A percentile compares a stretch with the other conserved stretches of the same genome.
phyloP scores from a whole-genome alignment of 805 yeast species.

The Cyberlindnera suaveolens region DNA sequence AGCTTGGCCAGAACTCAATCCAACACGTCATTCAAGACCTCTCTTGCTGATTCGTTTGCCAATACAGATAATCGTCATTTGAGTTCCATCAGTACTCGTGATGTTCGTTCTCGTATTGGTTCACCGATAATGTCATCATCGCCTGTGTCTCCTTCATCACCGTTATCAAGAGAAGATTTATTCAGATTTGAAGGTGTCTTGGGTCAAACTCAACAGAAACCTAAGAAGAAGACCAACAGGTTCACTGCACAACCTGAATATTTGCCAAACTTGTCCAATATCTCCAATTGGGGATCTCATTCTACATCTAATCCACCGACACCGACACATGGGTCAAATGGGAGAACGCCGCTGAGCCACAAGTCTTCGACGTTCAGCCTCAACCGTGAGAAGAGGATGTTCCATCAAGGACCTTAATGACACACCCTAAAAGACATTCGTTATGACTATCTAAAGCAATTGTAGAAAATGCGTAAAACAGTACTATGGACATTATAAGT shows the following conservation, averaged over 20 bases:
- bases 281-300: slow-evolving; percentile 1
- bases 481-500: not conserved
- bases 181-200: slow-evolving; percentile 39
- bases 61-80: slow-evolving; percentile 22
- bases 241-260: slow-evolving; percentile 13
- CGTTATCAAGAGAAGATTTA: slow-evolving; percentile 32
- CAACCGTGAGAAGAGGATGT: slow-evolving; percentile 15
- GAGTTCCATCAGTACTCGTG: slow-evolving; percentile 18
- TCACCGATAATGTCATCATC: slow-evolving; percentile 10
- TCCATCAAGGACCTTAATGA: not conserved
- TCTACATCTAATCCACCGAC: slow-evolving; percentile 3
- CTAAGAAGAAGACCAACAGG: slow-evolving; percentile 14
- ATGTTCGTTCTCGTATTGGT: slow-evolving; percentile 4
- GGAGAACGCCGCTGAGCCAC: slow-evolving; percentile 12
- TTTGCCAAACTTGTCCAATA: not conserved
- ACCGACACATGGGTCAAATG: slow-evolving; percentile 3
- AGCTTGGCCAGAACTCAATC: slow-evolving; percentile 72
- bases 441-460: too few relatives aligned
- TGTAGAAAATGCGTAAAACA: not conserved
- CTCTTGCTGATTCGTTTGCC: slow-evolving; percentile 62
- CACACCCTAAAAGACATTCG: too few relatives aligned
- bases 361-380: slow-evolving; percentile 22
- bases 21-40: slow-evolving; percentile 68
- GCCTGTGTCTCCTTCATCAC: slow-evolving; percentile 23
- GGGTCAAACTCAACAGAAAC: slow-evolving; percentile 5